Evolutionary conservation across 176 grass and related monocot genomes (phyloP), one percentile per base, ranked within the genome.

Genomic region (Tillandsia fasciculata): DNA sequence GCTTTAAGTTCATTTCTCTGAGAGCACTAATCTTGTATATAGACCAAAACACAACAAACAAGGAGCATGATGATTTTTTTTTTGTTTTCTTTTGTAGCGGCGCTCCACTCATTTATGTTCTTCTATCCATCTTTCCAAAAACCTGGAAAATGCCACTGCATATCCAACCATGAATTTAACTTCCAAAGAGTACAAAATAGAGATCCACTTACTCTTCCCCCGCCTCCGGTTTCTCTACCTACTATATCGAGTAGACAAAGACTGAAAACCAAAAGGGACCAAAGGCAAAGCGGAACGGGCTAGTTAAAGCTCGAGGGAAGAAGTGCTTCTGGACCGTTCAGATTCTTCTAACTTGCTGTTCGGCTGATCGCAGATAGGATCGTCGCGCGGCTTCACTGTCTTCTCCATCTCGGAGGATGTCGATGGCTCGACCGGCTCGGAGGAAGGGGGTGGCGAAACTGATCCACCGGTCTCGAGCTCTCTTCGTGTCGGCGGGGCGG

Each of bases 301-400:
- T 1, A 42, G 54, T 58, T 66, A 66, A 12, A 48, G 64, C 29
- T n/a, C 64, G 2, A 47, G 24, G 58, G 58, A 66, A 48, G 64
- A 66, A 66, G 64, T 33, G 29, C 47, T 48, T 66, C 13, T 66
- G 64, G 64, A 47, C 29, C n/a, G 12, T 66, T 27, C 14, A 66
- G 12, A 12, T 12, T 66, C 29, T 66, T 66, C 29, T 66, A 66
- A 48, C 64, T 66, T 66, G 64, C 48, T 66, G 11, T 66, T 48
- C 3, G 12, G 64, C 29, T 48, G 64, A 66, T 48, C 13, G 29
- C 7, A 48, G 12, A 18, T 8, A 15, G 64, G 29, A 66, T 29
- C 17, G n/a, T 48, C 1, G 23, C 47, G 26, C 12, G 29, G 4
- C 11, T 48, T 58, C 5, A 58, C 7, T 4, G 13, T 58, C 18